A percentile compares a stretch with the other conserved stretches of the same genome.
These are phyloP conservation scores for Thalia dealbata DNA, from an alignment of 176 grass and related monocot species.

Conservation along the genomic window DNA sequence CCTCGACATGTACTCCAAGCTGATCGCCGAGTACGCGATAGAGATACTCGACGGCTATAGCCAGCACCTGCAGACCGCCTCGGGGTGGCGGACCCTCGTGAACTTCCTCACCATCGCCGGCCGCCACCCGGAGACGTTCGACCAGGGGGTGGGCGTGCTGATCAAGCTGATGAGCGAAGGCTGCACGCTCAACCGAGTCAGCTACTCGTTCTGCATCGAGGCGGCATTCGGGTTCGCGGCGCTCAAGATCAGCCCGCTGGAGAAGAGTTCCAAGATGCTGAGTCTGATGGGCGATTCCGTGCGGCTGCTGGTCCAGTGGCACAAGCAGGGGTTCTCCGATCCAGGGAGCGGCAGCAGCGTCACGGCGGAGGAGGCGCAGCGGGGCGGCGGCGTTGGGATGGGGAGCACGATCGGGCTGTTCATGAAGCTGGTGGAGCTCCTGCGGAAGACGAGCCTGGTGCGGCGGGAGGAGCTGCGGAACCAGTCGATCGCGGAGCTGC, in stretches of 20 bases:
- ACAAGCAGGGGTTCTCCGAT: slow-evolving; percentile 63
- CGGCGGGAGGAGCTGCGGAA: slow-evolving; percentile 78
- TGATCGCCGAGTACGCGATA: slow-evolving; percentile 41
- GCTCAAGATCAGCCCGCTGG: slow-evolving; percentile 81
- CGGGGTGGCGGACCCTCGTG: slow-evolving; percentile 77
- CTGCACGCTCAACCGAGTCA: slow-evolving; percentile 35
- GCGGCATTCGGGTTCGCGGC: slow-evolving; percentile 63
- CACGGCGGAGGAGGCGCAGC: slow-evolving; percentile 10
- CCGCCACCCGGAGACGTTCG: slow-evolving; percentile 84
- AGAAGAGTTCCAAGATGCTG: slow-evolving; percentile 60
- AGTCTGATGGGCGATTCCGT: slow-evolving; percentile 66
- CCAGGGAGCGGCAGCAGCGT: slow-evolving; percentile 13
- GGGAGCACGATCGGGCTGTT: slow-evolving; percentile 47
- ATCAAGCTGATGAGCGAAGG: slow-evolving; percentile 61
- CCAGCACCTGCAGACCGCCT: slow-evolving; percentile 38
- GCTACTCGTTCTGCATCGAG: slow-evolving; percentile 74
- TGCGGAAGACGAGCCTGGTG: slow-evolving; percentile 69
- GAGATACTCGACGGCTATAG: slow-evolving; percentile 42
- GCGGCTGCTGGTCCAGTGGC: slow-evolving; percentile 61
- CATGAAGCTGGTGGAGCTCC: slow-evolving; percentile 69
- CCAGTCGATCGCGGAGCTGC: slow-evolving; percentile 53
- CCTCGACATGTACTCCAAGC: slow-evolving; percentile 67
- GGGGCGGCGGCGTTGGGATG: slow-evolving; percentile 36
- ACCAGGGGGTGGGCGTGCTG: slow-evolving; percentile 52
- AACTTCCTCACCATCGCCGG: slow-evolving; percentile 60